Conservation (phyloP, 495 filamentous ascomycete genomes). For the Aspergillus sclerotioniger region DNA sequence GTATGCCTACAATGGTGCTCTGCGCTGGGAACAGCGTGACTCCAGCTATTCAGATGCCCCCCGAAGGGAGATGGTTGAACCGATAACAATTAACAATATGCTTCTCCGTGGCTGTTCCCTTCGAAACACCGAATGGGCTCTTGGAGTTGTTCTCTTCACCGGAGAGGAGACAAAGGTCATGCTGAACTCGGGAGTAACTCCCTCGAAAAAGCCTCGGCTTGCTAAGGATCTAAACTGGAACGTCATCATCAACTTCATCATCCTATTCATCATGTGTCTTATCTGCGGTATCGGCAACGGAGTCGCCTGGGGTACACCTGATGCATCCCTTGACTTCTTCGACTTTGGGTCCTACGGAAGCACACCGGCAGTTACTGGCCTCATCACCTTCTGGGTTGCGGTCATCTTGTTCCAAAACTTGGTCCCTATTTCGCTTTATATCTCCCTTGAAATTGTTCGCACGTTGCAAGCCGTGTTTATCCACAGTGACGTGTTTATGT, state of each 20-base stretch:
- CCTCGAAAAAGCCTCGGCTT: slow-evolving; percentile 88
- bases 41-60: slow-evolving; percentile 56
- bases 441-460: slow-evolving; percentile 93
- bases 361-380: slow-evolving; percentile 73
- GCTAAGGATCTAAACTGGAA: slow-evolving; percentile 94
- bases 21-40: slow-evolving; percentile 80
- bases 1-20: slow-evolving; percentile 86
- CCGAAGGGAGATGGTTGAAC: slow-evolving; percentile 79
- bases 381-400: slow-evolving; percentile 94
- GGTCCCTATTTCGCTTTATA: slow-evolving; percentile 97
- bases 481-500: slow-evolving; percentile 93
- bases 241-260: slow-evolving; percentile 93
- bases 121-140: slow-evolving; percentile 93
- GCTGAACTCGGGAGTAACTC: slow-evolving; percentile 97
- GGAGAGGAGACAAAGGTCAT: slow-evolving; percentile 99
- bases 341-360: slow-evolving; percentile 84
- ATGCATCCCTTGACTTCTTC: slow-evolving; percentile 78
- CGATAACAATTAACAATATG: slow-evolving; percentile 91
- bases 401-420: slow-evolving; percentile 97
- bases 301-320: slow-evolving; percentile 67
- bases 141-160: slow-evolving; percentile 95
- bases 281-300: slow-evolving; percentile 83
- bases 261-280: slow-evolving; percentile 88
- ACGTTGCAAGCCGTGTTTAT: slow-evolving; percentile 96
- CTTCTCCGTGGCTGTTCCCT: slow-evolving; percentile 90